These are phyloP conservation scores for Talaromyces sp. DNA, from an alignment of 2,329 filamentous ascomycete species.

Conservation along the genomic window DNA sequence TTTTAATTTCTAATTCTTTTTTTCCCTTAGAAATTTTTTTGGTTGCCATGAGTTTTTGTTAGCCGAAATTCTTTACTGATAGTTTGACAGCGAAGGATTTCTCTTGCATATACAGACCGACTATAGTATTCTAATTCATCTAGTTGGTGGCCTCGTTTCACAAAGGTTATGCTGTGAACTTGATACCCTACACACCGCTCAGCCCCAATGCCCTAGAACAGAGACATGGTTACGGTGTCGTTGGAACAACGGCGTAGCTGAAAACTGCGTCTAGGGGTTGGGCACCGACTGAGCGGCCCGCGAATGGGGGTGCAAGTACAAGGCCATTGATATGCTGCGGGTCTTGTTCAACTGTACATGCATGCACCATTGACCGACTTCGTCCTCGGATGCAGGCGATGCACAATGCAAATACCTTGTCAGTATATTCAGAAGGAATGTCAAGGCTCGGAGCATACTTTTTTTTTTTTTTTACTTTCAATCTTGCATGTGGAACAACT, in stretches of 20 bases:
- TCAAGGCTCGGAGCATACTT: not conserved
- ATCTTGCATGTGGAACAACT: not conserved
- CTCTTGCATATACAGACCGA: not conserved
- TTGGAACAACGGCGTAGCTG: slow-evolving; percentile 1
- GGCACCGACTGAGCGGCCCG: not conserved
- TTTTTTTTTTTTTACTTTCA: not conserved
- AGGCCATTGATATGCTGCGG: not conserved
- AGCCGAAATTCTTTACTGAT: not conserved
- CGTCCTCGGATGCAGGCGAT: not conserved
- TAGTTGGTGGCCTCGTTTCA: not conserved
- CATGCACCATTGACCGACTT: slow-evolving; percentile 16
- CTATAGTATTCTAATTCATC: no score
- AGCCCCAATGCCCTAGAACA: not conserved
- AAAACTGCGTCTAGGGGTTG: not conserved
- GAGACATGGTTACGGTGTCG: no score
- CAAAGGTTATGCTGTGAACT: not conserved
- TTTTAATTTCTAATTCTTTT: not conserved
- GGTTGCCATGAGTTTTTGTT: not conserved
- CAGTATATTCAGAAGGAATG: not conserved
- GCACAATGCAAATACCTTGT: not conserved
- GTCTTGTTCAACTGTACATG: slow-evolving; percentile 1
- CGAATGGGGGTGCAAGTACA: slow-evolving; percentile 5
- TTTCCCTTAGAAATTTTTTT: not conserved
- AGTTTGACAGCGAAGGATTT: not conserved
- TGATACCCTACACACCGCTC: slow-evolving; percentile 6